Percentiles rank a stretch among this genome's conserved stretches.
Conservation (phyloP, 2,329 filamentous ascomycete species). For the Pseudonectria buxi region DNA sequence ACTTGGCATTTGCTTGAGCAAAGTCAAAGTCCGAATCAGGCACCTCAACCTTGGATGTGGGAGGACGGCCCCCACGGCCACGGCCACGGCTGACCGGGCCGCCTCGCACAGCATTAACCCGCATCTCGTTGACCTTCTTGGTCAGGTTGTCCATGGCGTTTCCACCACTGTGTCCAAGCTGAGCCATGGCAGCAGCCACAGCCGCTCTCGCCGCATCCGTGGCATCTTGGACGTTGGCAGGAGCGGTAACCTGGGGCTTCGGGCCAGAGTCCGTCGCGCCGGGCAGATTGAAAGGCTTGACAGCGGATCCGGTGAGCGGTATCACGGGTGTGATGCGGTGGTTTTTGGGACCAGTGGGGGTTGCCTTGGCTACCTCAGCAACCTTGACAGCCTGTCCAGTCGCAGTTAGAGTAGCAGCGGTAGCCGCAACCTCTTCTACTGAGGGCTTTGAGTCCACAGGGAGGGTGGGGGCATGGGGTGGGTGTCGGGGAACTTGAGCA, state of each 20-base stretch:
- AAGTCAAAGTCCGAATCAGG: constrained; percentile 92
- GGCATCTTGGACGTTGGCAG: constrained; percentile 51
- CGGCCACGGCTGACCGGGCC: constrained; percentile 44
- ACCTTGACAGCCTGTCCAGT: constrained; percentile 33
- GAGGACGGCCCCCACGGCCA: constrained; percentile 40
- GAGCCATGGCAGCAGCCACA: constrained; percentile 74
- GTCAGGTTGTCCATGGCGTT: constrained; percentile 63
- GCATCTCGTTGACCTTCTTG: constrained; percentile 72
- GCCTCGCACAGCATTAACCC: constrained; percentile 51
- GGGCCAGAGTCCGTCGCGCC: constrained; percentile 26
- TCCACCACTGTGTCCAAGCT: constrained; percentile 44
- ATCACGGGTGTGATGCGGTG: constrained; percentile 58
- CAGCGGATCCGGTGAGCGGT: constrained; percentile 47
- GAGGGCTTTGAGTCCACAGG: constrained; percentile 65
- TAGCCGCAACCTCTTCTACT: constrained; percentile 34
- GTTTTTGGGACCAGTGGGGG: constrained; percentile 42
- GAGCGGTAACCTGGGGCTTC: constrained; percentile 31
- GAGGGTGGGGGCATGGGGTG: constrained; percentile 50
- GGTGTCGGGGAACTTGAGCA: constrained; percentile 39
- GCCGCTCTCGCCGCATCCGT: constrained; percentile 70
- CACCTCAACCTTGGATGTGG: constrained; percentile 69
- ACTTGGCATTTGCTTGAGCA: constrained; percentile 46
- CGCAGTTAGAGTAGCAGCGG: constrained; percentile 34
- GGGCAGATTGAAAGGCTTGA: constrained; percentile 33
- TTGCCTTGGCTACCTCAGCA: constrained; percentile 29